Evolutionary conservation across 257 asterid genomes (phyloP).

Genomic region (Rauvolfia tetraphylla): DNA sequence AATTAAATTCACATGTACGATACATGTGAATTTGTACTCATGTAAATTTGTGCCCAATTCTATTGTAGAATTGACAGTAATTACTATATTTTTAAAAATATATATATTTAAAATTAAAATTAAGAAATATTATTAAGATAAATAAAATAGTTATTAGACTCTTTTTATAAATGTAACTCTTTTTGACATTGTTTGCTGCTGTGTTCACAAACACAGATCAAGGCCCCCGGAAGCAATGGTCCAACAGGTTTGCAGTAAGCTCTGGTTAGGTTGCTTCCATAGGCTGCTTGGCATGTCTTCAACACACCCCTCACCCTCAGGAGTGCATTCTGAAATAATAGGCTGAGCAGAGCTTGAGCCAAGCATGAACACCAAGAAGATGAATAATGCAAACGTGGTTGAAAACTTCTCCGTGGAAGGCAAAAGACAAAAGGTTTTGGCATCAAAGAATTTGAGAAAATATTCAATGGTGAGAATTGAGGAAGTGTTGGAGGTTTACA

Average conservation of each 20-base stretch:
- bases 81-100: no score
- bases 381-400: no score
- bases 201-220: not conserved
- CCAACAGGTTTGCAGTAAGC: not conserved
- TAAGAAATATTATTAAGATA: no score
- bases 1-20: no score
- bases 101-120: no score
- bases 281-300: conserved; percentile 1
- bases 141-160: no score
- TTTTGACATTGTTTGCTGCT: no score
- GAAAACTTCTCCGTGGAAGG: not conserved
- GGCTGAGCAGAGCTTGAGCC: not conserved
- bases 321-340: not conserved
- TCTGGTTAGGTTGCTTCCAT: conserved; percentile 10
- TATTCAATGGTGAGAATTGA: no score
- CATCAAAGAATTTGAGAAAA: not conserved
- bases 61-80: no score
- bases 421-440: not conserved
- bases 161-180: no score
- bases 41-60: no score
- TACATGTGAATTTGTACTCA: no score
- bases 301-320: conserved; percentile 7
- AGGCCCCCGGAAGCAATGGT: not conserved
- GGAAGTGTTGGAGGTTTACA: not conserved
- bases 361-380: not conserved